phyloP scores from a whole-genome alignment of 345 rosid species.

The Raphanus raphanistrum region DNA sequence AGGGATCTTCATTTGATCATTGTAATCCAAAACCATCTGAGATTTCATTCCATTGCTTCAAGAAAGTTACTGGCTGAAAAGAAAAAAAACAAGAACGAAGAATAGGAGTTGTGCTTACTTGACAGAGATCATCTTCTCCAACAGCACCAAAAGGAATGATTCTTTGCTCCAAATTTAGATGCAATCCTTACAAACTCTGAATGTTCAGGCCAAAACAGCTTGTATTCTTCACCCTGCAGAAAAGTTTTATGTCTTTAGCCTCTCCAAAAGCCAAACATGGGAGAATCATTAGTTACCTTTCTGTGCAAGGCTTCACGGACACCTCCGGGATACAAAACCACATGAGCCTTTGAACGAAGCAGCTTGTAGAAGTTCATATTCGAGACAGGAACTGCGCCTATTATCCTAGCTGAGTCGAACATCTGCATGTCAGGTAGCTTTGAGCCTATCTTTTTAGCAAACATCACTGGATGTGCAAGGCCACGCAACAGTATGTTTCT shows the following conservation, averaged over 20 bases:
- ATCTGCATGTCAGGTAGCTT: constrained; percentile 36
- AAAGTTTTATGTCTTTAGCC: neutral
- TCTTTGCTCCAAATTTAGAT: constrained; percentile 70
- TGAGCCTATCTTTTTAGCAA: constrained; percentile 43
- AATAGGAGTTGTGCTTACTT: constrained; percentile 47
- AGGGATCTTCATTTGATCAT: constrained; percentile 72
- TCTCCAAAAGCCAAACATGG: neutral
- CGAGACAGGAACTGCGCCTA: constrained; percentile 79
- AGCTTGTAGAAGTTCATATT: constrained; percentile 58
- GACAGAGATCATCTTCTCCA: constrained; percentile 75
- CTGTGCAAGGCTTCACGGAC: constrained; percentile 71
- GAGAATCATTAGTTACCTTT: constrained; percentile 47
- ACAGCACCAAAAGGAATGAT: constrained; percentile 69
- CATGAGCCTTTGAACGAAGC: constrained; percentile 64
- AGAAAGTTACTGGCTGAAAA: neutral
- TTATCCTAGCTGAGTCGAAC: constrained; percentile 45
- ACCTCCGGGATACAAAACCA: constrained; percentile 71
- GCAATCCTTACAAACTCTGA: constrained; percentile 76
- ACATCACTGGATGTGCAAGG: constrained; percentile 64
- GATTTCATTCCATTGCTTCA: constrained; percentile 8
- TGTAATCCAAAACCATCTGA: constrained; percentile 55
- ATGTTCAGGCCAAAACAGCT: constrained; percentile 71
- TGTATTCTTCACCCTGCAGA: constrained; percentile 70
- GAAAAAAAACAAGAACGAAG: neutral
- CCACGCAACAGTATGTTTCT: constrained; percentile 65